These are phyloP conservation scores for Arthrobotrys entomopaga DNA, from an alignment of 2,329 filamentous ascomycete species.

Conservation along the genomic window DNA sequence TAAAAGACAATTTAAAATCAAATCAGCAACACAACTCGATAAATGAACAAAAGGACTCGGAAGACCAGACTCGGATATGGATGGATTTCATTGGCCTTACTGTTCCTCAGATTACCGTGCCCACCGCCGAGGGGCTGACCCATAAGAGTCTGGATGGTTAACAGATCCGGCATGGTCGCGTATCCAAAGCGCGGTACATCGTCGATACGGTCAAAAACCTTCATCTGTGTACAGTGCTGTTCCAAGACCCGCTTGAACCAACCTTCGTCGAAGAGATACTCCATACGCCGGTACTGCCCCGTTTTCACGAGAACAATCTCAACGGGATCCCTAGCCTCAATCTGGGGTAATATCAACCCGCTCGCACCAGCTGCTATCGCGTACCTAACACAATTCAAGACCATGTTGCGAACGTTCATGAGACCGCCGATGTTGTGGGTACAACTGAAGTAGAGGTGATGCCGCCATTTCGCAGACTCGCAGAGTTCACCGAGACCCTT, in stretches of 20 bases:
- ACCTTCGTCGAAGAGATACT: conserved; percentile 64
- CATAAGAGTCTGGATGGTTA: conserved; percentile 64
- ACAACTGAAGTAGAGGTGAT: conserved; percentile 62
- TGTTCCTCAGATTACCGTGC: neutral
- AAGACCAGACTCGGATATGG: no score
- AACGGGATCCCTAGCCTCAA: conserved; percentile 64
- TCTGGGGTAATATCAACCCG: conserved; percentile 64
- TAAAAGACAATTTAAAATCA: neutral
- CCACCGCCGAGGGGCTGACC: conserved; percentile 53
- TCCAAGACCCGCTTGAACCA: conserved; percentile 62
- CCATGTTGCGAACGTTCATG: conserved; percentile 67
- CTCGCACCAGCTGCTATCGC: conserved; percentile 66
- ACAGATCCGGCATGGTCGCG: conserved; percentile 62
- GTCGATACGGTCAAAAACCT: conserved; percentile 62
- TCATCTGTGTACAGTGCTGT: conserved; percentile 64
- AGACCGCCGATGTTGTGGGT: conserved; percentile 68
- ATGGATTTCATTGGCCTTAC: neutral
- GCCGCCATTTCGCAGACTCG: conserved; percentile 31
- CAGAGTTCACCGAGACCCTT: conserved; percentile 25
- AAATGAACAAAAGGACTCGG: neutral
- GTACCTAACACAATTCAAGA: conserved; percentile 67
- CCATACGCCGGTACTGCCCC: conserved; percentile 62
- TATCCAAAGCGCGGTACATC: conserved; percentile 62
- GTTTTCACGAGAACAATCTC: conserved; percentile 64
- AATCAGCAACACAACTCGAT: neutral